A percentile compares a stretch with the other conserved stretches of the same genome.
Evolutionary conservation across 2,329 filamentous ascomycete genomes (phyloP).

Genomic region (Aaosphaeria arxii): DNA sequence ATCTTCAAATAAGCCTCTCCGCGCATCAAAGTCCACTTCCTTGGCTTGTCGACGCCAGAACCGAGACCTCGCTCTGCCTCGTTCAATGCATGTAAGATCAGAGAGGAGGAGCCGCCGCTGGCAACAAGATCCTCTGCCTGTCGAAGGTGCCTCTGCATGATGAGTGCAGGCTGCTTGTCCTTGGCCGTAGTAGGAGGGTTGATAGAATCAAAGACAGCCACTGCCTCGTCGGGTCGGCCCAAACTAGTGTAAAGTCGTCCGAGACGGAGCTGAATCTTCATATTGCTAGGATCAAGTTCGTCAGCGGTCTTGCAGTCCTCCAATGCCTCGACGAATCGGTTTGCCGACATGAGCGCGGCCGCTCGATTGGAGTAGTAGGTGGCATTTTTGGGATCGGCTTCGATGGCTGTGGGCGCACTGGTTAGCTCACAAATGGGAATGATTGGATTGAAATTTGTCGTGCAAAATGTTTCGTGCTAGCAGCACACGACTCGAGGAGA

Average conservation of each 20-base stretch:
- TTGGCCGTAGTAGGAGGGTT: conserved; percentile 77
- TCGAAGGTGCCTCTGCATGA: conserved; percentile 78
- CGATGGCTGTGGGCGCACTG: conserved; percentile 67
- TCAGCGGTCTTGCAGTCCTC: conserved; percentile 83
- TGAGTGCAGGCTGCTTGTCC: conserved; percentile 77
- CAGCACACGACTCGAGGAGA: conserved; percentile 11
- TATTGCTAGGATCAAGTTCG: conserved; percentile 78
- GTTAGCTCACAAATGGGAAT: conserved; percentile 15
- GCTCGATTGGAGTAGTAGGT: conserved; percentile 95
- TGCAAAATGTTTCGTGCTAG: conserved; percentile 8
- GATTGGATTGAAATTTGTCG: conserved; percentile 4
- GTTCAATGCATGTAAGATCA: conserved; percentile 89
- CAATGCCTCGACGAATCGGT: conserved; percentile 73
- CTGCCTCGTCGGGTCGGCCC: conserved; percentile 81
- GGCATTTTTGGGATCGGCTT: conserved; percentile 77
- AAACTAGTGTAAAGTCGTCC: conserved; percentile 87
- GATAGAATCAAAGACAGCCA: conserved; percentile 78
- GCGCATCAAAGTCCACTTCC: conserved; percentile 91
- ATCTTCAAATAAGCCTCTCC: conserved; percentile 92
- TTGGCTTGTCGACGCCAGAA: conserved; percentile 70
- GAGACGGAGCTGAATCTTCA: conserved; percentile 83
- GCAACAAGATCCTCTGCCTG: conserved; percentile 76
- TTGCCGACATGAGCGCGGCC: conserved; percentile 87
- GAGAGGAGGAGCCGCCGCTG: conserved; percentile 76
- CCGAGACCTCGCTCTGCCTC: conserved; percentile 83